Evolutionary conservation across 2,329 filamentous ascomycete species (phyloP), one percentile per base, ranked within the genome.

Genomic region (Biscogniauxia marginata): DNA sequence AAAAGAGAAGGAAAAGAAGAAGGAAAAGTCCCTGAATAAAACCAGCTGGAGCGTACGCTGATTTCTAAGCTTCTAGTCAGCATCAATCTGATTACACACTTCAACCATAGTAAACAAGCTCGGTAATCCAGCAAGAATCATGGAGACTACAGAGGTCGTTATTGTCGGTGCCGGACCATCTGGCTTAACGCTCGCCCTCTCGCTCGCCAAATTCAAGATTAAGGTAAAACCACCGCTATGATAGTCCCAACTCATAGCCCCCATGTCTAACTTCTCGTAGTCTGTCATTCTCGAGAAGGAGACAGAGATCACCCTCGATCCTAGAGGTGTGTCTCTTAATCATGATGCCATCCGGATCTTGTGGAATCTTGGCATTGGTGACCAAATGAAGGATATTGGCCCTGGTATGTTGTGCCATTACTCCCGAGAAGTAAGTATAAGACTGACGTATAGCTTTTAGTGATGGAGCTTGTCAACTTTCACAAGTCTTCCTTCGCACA

Each of bases 141-240:
- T 67, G 64, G 61, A 65, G 22, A 58, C 55, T 21, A 67, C 65
- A 16, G 59, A 67, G 19, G 65, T 67, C 13, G 54, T 67, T 30
- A 66, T 67, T 20, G 61, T 67, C 7, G 65, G 65, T 20, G 65
- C 64, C 25, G 65, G 65, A 2, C 65, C 65, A 18, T 53, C 65
- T 18, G 65, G 65, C 8, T 55, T 67, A 20, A 56, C 60, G 11
- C 48, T 67, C 19, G 65, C 56, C 9, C 57, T 67, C 9, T 57
- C 54, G 18, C 52, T 67, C 11, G 64, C 62, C 7, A 63, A 59
- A 47, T 60, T 66, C 50, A 55, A 60, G 39, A 47, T 67, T 23
- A 62, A 61, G 49, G 65, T 67, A 39, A 54, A 58, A 46, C 24
- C 49, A 49, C 46, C 43, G 11, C n/a, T 3, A 47, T 2, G 2